Evolutionary conservation across 345 rosid genomes (phyloP).

Genomic region (Euphorbia lathyris): DNA sequence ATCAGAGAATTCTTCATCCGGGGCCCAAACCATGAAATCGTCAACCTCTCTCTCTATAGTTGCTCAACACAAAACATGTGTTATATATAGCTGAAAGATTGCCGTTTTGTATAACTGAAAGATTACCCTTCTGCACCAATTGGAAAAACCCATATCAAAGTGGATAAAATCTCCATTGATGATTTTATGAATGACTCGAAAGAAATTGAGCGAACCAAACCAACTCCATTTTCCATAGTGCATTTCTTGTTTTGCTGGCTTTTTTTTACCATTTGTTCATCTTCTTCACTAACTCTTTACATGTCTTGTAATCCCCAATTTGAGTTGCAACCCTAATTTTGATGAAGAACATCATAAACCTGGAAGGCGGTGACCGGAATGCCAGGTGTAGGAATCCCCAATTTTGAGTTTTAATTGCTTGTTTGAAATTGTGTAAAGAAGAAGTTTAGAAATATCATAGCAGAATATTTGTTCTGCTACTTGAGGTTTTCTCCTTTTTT

Average conservation of each 20-base stretch:
- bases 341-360: conserved; percentile 23
- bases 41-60: too few relatives aligned
- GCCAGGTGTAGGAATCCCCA: conserved; percentile 42
- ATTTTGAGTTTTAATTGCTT: conserved; percentile 32
- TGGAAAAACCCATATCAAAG: conserved; percentile 28
- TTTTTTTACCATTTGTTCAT: conserved; percentile 32
- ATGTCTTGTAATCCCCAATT: conserved; percentile 26
- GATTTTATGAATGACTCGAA: conserved; percentile 26
- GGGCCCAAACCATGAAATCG: too few relatives aligned
- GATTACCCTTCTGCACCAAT: conserved; percentile 20
- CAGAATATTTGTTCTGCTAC: background rate
- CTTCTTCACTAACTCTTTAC: conserved; percentile 24
- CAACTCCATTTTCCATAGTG: conserved; percentile 19
- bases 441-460: conserved; percentile 21
- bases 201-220: conserved; percentile 16
- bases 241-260: conserved; percentile 36
- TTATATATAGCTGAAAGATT: too few relatives aligned
- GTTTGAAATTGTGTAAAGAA: conserved; percentile 45
- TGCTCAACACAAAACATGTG: too few relatives aligned
- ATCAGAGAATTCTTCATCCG: too few relatives aligned
- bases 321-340: conserved; percentile 17
- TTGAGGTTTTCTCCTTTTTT: too few relatives aligned
- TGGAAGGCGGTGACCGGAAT: conserved; percentile 29
- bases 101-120: too few relatives aligned
- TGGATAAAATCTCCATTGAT: conserved; percentile 27